A percentile compares a stretch with the other conserved stretches of the same genome.
Conservation (phyloP, 768 basidiomycete genomes). For the Chalciporus pseudorubinellus region DNA sequence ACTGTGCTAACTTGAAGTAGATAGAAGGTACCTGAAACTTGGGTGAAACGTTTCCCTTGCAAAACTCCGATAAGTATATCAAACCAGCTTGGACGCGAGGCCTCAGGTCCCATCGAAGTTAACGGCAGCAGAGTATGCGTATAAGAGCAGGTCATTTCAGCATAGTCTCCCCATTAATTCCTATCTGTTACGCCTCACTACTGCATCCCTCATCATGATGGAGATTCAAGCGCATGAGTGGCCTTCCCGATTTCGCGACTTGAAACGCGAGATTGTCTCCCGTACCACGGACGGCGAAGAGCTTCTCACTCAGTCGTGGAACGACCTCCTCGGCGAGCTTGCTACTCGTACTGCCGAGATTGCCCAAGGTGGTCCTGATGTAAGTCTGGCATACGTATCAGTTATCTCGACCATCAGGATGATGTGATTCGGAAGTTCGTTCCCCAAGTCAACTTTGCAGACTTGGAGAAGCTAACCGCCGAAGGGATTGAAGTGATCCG, state of each 20-base stretch:
- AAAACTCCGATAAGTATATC: no score
- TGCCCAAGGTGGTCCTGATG: slow-evolving; percentile 46
- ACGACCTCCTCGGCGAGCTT: slow-evolving; percentile 53
- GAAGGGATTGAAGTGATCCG: slow-evolving; percentile 51
- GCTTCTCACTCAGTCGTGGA: slow-evolving; percentile 54
- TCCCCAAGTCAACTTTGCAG: slow-evolving; percentile 58
- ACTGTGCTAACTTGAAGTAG: no score
- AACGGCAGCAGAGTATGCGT: no score
- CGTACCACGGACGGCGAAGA: slow-evolving; percentile 48
- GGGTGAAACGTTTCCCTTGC: no score
- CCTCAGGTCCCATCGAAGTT: no score
- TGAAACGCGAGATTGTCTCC: slow-evolving; percentile 56
- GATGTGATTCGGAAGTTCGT: slow-evolving; percentile 42
- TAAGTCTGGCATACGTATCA: slow-evolving; percentile 23
- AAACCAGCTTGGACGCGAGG: no score
- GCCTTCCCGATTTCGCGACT: slow-evolving; percentile 47
- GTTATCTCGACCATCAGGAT: not conserved
- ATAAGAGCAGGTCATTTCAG: no score
- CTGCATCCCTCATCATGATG: no score
- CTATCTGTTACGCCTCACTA: no score
- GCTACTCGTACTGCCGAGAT: slow-evolving; percentile 45
- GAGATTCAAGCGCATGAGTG: slow-evolving; percentile 2
- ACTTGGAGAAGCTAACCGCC: slow-evolving; percentile 45
- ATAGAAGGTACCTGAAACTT: no score
- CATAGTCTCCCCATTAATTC: no score